Evolutionary conservation across 108 stramenopile genomes (phyloP).

Genomic region (Tribonema minus): DNA sequence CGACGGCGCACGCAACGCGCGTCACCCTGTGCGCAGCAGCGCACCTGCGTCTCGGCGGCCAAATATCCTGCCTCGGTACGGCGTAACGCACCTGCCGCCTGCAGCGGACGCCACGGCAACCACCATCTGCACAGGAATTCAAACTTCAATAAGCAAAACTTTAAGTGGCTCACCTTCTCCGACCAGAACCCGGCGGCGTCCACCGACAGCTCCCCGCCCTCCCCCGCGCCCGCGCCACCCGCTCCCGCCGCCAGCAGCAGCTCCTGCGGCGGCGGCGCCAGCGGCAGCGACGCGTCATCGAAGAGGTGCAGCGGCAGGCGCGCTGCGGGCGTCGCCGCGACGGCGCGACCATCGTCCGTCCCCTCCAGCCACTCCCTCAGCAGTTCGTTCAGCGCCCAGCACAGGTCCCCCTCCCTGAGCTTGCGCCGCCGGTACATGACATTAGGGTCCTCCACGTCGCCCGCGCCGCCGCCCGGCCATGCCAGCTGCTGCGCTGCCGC

Average conservation of each 20-base stretch:
- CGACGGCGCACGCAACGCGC: too few relatives aligned
- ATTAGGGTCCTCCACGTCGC: not conserved
- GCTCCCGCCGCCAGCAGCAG: not conserved
- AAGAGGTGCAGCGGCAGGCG: conserved; percentile 28
- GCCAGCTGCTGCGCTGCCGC: not conserved
- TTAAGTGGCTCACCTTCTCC: not conserved
- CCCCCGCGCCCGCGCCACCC: not conserved
- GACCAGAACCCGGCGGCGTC: not conserved
- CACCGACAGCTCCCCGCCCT: not conserved
- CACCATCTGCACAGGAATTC: too few relatives aligned
- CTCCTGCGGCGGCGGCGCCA: not conserved
- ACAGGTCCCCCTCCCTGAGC: not conserved
- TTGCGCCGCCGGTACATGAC: not conserved
- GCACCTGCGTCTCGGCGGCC: too few relatives aligned
- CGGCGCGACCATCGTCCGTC: conserved; percentile 6
- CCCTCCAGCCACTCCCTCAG: conserved; percentile 3
- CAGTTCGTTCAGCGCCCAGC: conserved; percentile 15
- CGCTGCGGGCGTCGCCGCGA: not conserved
- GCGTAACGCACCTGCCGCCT: too few relatives aligned
- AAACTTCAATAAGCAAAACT: too few relatives aligned
- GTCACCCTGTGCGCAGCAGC: too few relatives aligned
- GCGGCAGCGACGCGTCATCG: not conserved
- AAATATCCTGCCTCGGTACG: too few relatives aligned
- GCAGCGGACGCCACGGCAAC: too few relatives aligned
- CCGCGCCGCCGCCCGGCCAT: not conserved